Conservation (phyloP, 140 eudicot genomes). For the Bidens hawaiensis region DNA sequence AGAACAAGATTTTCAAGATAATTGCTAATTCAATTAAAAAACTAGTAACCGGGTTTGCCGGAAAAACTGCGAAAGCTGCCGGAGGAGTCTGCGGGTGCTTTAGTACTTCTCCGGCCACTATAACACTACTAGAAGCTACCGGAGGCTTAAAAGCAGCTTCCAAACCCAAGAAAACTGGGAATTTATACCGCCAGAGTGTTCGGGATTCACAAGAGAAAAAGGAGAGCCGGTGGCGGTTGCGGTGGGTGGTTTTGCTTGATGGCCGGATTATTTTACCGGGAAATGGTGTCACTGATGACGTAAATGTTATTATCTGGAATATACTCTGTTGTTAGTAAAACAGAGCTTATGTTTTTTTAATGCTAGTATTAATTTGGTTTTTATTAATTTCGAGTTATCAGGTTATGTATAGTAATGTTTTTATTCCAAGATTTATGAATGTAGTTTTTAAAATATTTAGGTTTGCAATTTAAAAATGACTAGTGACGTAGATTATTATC, state of each 20-base stretch:
- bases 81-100: not conserved
- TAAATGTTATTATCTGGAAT: not conserved
- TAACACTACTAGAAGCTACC: not conserved
- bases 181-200: not conserved
- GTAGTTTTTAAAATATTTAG: too few relatives aligned
- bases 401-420: too few relatives aligned
- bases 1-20: conserved; percentile 8
- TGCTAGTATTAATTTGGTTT: too few relatives aligned
- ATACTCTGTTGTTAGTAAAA: not conserved
- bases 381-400: too few relatives aligned
- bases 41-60: not conserved
- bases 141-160: not conserved
- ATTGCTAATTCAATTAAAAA: not conserved
- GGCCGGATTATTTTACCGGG: not conserved
- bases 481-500: too few relatives aligned
- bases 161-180: not conserved
- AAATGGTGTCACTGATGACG: not conserved
- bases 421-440: too few relatives aligned
- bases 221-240: not conserved
- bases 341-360: not conserved
- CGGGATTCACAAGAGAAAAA: conserved; percentile 4
- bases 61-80: not conserved
- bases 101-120: not conserved
- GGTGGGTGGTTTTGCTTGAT: not conserved
- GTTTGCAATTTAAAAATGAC: too few relatives aligned